A percentile compares a stretch with the other conserved stretches of the same genome.
Evolutionary conservation across 176 grass and related monocot species (phyloP).

Genomic region (Pontederia paniculata): DNA sequence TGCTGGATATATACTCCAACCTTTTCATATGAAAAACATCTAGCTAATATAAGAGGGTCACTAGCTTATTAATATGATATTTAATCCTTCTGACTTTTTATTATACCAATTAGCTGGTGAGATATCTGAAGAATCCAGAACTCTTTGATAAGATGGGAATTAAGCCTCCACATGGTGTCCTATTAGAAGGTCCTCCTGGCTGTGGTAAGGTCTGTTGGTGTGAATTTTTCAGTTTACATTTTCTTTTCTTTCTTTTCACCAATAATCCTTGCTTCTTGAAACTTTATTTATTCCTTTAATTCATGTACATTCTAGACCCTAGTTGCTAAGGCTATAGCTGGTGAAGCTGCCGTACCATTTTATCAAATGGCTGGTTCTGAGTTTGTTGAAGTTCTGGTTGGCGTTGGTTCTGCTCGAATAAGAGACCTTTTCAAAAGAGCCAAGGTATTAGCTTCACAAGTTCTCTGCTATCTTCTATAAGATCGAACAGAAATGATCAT

Average conservation of each 20-base stretch:
- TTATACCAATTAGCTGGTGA: constrained; percentile 21
- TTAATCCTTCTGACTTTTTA: neutral
- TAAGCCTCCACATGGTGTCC: constrained; percentile 30
- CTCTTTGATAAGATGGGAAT: constrained; percentile 38
- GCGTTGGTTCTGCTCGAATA: constrained; percentile 34
- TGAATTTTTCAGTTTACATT: neutral
- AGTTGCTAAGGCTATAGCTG: constrained; percentile 32
- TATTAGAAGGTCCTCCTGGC: constrained; percentile 33
- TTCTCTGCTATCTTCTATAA: neutral
- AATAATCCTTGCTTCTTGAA: neutral
- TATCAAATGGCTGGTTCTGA: constrained; percentile 42
- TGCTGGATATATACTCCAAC: no score
- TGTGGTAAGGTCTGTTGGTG: constrained; percentile 21
- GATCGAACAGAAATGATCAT: no score
- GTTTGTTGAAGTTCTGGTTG: constrained; percentile 34
- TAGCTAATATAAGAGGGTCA: no score
- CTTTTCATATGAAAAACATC: no score
- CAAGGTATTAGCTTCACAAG: constrained; percentile 4
- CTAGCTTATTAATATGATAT: neutral
- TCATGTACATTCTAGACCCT: constrained; percentile 8
- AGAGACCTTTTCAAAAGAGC: constrained; percentile 35
- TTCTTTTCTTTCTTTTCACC: neutral
- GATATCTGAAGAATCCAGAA: constrained; percentile 33
- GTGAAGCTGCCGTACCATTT: constrained; percentile 33
- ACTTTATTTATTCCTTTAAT: neutral